phyloP scores from a whole-genome alignment of 2,329 filamentous ascomycete genomes.

The Albifimbria verrucaria region DNA sequence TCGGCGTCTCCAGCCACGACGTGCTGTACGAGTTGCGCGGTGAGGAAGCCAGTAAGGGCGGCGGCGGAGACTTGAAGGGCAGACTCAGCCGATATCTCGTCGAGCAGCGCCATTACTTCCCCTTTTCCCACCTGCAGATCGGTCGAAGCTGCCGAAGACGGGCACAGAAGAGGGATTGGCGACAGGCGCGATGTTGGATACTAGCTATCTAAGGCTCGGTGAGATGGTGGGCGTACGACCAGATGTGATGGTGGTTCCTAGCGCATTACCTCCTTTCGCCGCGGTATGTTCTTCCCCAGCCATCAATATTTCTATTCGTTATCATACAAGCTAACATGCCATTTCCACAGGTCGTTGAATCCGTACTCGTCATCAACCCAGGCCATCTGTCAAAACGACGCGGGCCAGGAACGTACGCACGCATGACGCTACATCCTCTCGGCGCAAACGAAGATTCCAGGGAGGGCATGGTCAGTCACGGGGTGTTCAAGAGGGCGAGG shows the following conservation, averaged over 20 bases:
- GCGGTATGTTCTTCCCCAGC: slow-evolving; percentile 62
- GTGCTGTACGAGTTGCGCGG: slow-evolving; percentile 76
- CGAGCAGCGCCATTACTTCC: slow-evolving; percentile 88
- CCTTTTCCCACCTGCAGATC: slow-evolving; percentile 78
- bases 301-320: neutral
- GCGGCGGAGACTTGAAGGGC: slow-evolving; percentile 55
- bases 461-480: slow-evolving; percentile 63
- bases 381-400: slow-evolving; percentile 81
- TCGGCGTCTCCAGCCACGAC: slow-evolving; percentile 83
- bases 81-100: slow-evolving; percentile 75
- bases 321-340: slow-evolving; percentile 9
- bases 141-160: slow-evolving; percentile 63
- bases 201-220: slow-evolving; percentile 80
- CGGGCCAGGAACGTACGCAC: slow-evolving; percentile 81
- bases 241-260: slow-evolving; percentile 81
- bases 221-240: slow-evolving; percentile 87
- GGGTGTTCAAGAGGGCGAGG: slow-evolving; percentile 75
- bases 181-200: slow-evolving; percentile 76
- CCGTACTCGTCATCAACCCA: slow-evolving; percentile 86
- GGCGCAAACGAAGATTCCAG: slow-evolving; percentile 55
- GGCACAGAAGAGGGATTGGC: slow-evolving; percentile 57
- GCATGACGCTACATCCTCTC: slow-evolving; percentile 70
- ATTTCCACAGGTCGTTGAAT: slow-evolving; percentile 74
- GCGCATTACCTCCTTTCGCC: slow-evolving; percentile 78
- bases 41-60: slow-evolving; percentile 55